A percentile compares a stretch with the other conserved stretches of the same genome.
Conservation (phyloP, 164 flowering plant species). For the Protea cynaroides region DNA sequence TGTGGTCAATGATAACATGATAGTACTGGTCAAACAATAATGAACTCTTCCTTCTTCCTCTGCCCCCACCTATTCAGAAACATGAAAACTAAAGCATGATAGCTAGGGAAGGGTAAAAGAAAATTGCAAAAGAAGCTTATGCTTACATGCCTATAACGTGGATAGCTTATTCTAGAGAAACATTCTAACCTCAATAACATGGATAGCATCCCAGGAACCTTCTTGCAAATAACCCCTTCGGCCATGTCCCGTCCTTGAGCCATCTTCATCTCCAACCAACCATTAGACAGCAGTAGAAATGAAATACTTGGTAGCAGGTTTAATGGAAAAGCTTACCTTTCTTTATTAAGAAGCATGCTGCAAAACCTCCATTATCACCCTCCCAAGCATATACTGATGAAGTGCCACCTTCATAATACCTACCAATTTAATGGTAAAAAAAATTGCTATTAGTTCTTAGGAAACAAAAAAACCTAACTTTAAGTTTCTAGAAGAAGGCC, state of each 20-base stretch:
- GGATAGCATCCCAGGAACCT: constrained; percentile 98
- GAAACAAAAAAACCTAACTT: constrained; percentile 7
- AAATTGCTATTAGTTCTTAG: constrained; percentile 17
- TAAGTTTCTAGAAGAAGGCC: constrained; percentile 4
- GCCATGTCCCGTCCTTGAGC: constrained; percentile 83
- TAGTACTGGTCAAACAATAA: constrained; percentile 91
- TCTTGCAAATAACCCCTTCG: constrained; percentile 87
- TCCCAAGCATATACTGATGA: constrained; percentile 98
- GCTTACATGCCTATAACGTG: not conserved
- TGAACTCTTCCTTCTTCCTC: constrained; percentile 71
- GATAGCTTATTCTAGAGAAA: not conserved
- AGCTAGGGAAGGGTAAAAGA: not conserved
- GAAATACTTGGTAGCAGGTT: not conserved
- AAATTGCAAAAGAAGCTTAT: not conserved
- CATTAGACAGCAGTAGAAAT: constrained; percentile 6
- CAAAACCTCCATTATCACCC: constrained; percentile 78
- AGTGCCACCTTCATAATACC: constrained; percentile 97
- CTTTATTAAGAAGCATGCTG: constrained; percentile 84
- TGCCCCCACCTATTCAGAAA: constrained; percentile 55
- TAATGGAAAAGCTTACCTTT: constrained; percentile 46
- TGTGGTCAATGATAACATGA: constrained; percentile 90
- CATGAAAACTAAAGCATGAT: constrained; percentile 7
- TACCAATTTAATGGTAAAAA: constrained; percentile 33
- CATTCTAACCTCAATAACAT: constrained; percentile 74
- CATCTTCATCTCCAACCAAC: constrained; percentile 48